These are phyloP conservation scores for Dacryopinax spathularia DNA, from an alignment of 768 basidiomycete genomes.

Conservation along the genomic window DNA sequence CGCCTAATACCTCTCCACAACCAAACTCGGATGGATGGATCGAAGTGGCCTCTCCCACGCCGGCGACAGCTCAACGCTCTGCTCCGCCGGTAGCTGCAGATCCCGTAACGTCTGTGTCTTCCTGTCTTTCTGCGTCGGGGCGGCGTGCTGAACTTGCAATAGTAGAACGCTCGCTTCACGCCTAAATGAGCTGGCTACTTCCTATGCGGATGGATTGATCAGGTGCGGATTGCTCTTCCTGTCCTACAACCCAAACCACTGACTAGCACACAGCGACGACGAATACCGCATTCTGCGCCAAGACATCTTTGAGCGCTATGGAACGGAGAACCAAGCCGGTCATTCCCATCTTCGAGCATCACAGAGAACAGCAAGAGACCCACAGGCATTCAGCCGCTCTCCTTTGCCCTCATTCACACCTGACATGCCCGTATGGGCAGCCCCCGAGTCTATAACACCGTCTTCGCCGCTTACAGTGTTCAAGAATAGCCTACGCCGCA, in stretches of 20 bases:
- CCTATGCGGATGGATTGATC: constrained; percentile 66
- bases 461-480: not conserved
- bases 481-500: not conserved
- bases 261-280: constrained; percentile 44
- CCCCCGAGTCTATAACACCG: not conserved
- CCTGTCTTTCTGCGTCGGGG: not conserved
- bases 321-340: not conserved
- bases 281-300: constrained; percentile 75
- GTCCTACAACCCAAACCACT: not conserved
- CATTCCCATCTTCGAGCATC: not conserved
- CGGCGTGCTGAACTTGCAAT: not conserved
- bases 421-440: not conserved
- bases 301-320: constrained; percentile 68
- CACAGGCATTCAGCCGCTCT: not conserved
- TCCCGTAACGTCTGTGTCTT: constrained; percentile 4
- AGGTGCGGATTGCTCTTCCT: constrained; percentile 34
- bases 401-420: not conserved
- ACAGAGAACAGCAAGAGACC: not conserved
- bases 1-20: not conserved
- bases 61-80: not conserved
- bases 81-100: constrained; percentile 1
- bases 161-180: constrained; percentile 68
- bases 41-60: not conserved
- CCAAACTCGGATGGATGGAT: not conserved
- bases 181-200: constrained; percentile 62